Percentiles rank a stretch among this genome's conserved stretches.
Conservation (phyloP, 129 eudicot species). For the Glebionis coronaria region DNA sequence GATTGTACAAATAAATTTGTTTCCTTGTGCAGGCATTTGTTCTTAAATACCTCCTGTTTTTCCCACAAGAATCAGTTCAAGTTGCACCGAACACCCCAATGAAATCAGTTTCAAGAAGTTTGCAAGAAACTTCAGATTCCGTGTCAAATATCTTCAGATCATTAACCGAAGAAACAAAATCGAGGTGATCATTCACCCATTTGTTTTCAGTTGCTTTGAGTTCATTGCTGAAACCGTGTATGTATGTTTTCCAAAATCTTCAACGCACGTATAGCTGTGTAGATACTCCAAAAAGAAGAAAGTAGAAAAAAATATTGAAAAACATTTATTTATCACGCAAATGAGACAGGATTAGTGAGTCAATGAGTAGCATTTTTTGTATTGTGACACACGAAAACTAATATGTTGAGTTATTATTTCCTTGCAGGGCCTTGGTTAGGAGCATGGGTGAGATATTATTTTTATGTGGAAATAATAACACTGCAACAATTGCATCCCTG, state of each 20-base stretch:
- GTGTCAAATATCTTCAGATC: conserved; percentile 57
- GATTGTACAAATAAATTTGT: conserved; percentile 6
- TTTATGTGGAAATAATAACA: conserved; percentile 71
- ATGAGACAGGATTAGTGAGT: background rate
- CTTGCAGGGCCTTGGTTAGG: conserved; percentile 83
- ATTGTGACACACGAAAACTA: conserved; percentile 4
- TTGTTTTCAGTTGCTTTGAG: conserved; percentile 10
- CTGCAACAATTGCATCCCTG: conserved; percentile 71
- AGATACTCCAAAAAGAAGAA: background rate
- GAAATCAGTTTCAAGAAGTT: conserved; percentile 32
- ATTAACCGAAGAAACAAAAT: conserved; percentile 66
- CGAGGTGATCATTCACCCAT: conserved; percentile 49
- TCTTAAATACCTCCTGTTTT: conserved; percentile 76
- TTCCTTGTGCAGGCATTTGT: conserved; percentile 80
- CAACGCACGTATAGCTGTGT: background rate
- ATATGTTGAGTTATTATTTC: conserved; percentile 6
- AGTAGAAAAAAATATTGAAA: background rate
- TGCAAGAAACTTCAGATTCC: conserved; percentile 32
- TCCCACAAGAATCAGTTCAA: conserved; percentile 48
- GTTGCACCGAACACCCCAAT: conserved; percentile 32
- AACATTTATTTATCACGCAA: background rate
- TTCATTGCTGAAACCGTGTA: background rate
- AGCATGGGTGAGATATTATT: conserved; percentile 87
- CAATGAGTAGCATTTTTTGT: conserved; percentile 1
- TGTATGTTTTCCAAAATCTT: background rate